A percentile compares a stretch with the other conserved stretches of the same genome.
Evolutionary conservation across 179 eudicot species (phyloP).

Genomic region (Silene vulgaris): DNA sequence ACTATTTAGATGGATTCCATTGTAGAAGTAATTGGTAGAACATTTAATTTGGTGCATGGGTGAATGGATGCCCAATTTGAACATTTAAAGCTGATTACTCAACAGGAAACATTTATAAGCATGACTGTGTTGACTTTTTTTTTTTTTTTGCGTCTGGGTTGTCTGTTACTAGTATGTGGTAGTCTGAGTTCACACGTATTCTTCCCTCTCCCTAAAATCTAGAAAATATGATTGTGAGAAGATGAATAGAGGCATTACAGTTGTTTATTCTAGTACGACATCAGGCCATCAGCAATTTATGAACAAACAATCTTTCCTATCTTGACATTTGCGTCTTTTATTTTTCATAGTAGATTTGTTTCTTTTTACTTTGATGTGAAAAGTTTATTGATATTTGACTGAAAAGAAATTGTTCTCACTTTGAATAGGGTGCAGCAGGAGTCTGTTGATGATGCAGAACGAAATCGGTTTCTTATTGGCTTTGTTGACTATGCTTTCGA

Average conservation of each 20-base stretch:
- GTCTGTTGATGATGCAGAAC: conserved; percentile 97
- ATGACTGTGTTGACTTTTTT: background rate
- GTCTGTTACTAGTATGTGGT: background rate
- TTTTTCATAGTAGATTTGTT: background rate
- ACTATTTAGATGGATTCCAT: conserved; percentile 10
- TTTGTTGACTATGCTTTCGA: conserved; percentile 96
- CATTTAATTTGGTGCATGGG: background rate
- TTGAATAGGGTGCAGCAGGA: conserved; percentile 90
- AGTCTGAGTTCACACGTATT: background rate
- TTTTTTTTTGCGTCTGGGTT: background rate
- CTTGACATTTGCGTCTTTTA: background rate
- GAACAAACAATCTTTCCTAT: background rate
- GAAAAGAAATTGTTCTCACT: background rate
- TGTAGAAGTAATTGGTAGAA: background rate
- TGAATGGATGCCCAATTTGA: background rate
- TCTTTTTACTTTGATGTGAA: conserved; percentile 5
- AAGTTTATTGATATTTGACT: background rate
- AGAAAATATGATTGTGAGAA: background rate
- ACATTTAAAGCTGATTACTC: background rate
- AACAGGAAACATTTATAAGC: background rate
- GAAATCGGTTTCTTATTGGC: conserved; percentile 82
- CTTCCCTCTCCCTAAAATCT: background rate
- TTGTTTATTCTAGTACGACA: background rate
- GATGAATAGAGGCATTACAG: background rate
- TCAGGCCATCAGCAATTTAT: background rate